Evolutionary conservation across 139 green algal species (phyloP).

Genomic region (Ostreobium quekettii): DNA sequence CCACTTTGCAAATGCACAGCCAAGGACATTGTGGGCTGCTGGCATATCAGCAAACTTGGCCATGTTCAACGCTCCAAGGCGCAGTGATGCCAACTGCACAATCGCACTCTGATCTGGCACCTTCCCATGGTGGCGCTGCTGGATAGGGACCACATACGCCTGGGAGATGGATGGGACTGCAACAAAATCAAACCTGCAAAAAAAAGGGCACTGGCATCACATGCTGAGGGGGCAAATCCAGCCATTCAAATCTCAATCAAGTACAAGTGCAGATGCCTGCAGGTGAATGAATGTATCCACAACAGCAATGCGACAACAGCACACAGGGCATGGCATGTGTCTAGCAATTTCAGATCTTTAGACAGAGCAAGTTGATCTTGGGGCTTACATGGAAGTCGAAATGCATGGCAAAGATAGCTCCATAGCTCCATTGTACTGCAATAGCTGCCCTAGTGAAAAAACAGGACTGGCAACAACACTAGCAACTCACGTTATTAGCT

Average conservation of each 20-base stretch:
- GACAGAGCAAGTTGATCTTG: too few species aligned
- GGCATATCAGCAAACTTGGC: too few species aligned
- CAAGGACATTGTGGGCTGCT: too few species aligned
- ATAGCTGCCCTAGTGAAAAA: not conserved
- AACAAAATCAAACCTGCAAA: not conserved
- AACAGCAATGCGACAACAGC: not conserved
- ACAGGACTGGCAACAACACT: not conserved
- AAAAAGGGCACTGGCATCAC: too few species aligned
- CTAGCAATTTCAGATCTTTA: not conserved
- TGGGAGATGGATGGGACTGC: not conserved
- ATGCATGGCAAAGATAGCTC: too few species aligned
- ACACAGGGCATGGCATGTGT: not conserved
- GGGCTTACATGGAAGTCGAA: too few species aligned
- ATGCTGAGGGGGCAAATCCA: too few species aligned
- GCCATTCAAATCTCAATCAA: not conserved
- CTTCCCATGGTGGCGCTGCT: too few species aligned
- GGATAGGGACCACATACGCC: not conserved
- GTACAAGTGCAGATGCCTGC: not conserved
- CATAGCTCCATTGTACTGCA: not conserved
- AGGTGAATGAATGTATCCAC: not conserved
- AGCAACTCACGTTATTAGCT: constrained; percentile 51
- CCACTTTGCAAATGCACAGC: too few species aligned
- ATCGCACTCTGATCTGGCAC: too few species aligned
- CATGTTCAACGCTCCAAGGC: too few species aligned
- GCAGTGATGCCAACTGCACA: too few species aligned